Conservation (phyloP, 495 filamentous ascomycete species). For the Daldinia vernicosa region DNA sequence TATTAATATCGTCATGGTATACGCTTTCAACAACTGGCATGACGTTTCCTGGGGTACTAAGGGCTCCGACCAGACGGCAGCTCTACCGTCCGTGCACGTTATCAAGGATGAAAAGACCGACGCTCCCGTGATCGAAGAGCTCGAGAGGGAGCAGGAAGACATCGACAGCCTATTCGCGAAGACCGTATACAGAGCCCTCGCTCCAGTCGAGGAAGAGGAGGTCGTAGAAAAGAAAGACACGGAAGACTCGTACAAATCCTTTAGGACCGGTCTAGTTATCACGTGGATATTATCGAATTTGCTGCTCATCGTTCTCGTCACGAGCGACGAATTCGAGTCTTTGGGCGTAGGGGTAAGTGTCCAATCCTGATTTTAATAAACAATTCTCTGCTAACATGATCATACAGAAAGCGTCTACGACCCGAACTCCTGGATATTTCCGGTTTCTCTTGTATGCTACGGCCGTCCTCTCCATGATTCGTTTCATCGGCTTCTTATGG, state of each 20-base stretch:
- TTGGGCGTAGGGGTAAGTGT: slow-evolving; percentile 84
- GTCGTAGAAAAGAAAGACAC: slow-evolving; percentile 78
- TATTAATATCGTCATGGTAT: slow-evolving; percentile 98
- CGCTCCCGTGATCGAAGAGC: slow-evolving; percentile 85
- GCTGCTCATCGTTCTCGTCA: slow-evolving; percentile 84
- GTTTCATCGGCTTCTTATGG: slow-evolving; percentile 91
- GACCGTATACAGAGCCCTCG: slow-evolving; percentile 91
- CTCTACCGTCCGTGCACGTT: slow-evolving; percentile 85
- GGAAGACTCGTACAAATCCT: slow-evolving; percentile 98
- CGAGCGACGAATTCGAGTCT: slow-evolving; percentile 79
- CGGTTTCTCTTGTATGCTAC: slow-evolving; percentile 89
- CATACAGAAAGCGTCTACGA: slow-evolving; percentile 44
- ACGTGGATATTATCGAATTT: slow-evolving; percentile 95
- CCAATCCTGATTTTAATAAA: slow-evolving; percentile 34
- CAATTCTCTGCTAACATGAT: neutral
- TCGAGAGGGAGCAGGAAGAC: slow-evolving; percentile 95
- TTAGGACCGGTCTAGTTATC: slow-evolving; percentile 90
- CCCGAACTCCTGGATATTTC: slow-evolving; percentile 89
- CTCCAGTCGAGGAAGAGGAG: slow-evolving; percentile 78
- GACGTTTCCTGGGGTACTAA: slow-evolving; percentile 99
- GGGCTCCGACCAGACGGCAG: slow-evolving; percentile 96
- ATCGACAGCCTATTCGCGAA: slow-evolving; percentile 96
- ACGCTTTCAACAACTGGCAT: slow-evolving; percentile 99
- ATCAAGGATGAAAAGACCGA: slow-evolving; percentile 86
- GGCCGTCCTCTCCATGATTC: slow-evolving; percentile 79